These are phyloP conservation scores for Gossypium schwendimanii DNA, from an alignment of 441 rosid genomes.

Conservation along the genomic window DNA sequence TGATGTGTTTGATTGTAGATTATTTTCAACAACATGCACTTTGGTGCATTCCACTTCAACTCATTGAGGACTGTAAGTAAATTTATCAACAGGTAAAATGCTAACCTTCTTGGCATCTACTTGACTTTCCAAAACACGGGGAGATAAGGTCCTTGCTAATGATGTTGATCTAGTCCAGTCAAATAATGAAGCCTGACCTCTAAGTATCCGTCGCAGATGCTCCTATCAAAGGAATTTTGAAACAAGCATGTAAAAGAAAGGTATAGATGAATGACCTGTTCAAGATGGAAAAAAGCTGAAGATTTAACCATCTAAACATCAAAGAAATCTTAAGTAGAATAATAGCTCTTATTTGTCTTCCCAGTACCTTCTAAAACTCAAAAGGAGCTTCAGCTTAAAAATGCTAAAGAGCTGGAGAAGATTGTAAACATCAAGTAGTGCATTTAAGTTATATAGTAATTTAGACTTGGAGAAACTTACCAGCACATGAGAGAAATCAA, in stretches of 20 bases:
- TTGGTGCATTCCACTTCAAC: neutral
- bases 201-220: constrained; percentile 85
- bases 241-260: neutral
- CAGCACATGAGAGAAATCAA: constrained; percentile 95
- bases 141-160: constrained; percentile 88
- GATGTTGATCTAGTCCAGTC: constrained; percentile 97
- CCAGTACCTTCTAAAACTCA: neutral
- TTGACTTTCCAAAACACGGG: constrained; percentile 92
- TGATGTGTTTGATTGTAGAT: neutral
- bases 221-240: constrained; percentile 38
- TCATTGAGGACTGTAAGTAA: neutral
- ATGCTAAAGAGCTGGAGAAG: neutral
- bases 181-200: constrained; percentile 92
- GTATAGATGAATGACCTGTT: neutral
- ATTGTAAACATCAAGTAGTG: neutral
- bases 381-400: neutral
- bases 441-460: constrained; percentile 4
- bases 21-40: constrained; percentile 2
- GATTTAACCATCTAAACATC: constrained; percentile 8
- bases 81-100: constrained; percentile 12
- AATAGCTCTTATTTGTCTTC: neutral
- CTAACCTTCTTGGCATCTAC: constrained; percentile 92
- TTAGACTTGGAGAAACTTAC: constrained; percentile 44
- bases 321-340: neutral
- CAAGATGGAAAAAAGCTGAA: neutral